phyloP scores from a whole-genome alignment of 371 early-diverging fungal species.

The Apophysomyces sp. region DNA sequence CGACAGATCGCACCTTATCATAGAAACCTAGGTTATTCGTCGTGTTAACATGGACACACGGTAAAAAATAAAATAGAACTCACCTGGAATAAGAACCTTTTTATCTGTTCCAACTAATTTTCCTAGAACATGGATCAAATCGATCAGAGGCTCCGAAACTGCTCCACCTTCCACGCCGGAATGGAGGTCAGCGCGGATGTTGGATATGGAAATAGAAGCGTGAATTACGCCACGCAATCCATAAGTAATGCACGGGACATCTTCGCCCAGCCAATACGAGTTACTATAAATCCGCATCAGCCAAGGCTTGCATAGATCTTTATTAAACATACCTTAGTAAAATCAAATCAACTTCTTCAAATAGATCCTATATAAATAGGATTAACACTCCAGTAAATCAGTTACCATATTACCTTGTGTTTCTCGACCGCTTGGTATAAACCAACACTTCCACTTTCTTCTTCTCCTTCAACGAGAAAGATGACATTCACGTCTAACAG shows the following conservation, averaged over 20 bases:
- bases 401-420: conserved; percentile 33
- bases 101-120: conserved; percentile 60
- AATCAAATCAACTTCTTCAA: conserved; percentile 70
- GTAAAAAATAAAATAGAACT: background rate
- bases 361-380: conserved; percentile 52
- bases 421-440: conserved; percentile 63
- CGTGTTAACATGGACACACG: background rate
- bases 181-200: conserved; percentile 68
- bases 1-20: conserved; percentile 55
- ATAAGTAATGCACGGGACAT: conserved; percentile 69
- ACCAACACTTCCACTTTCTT: conserved; percentile 78
- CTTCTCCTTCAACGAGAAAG: conserved; percentile 85
- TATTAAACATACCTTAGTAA: conserved; percentile 52
- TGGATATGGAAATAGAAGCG: conserved; percentile 61
- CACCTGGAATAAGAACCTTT: conserved; percentile 68
- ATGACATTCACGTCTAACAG: conserved; percentile 68
- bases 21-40: conserved; percentile 46
- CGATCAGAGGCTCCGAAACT: conserved; percentile 75
- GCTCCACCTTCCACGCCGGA: conserved; percentile 89
- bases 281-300: conserved; percentile 34
- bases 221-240: conserved; percentile 77
- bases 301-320: background rate
- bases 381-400: too few relatives aligned
- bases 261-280: conserved; percentile 73
- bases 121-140: conserved; percentile 69